Percentiles rank a stretch among this genome's conserved stretches.
Conservation (phyloP, 2,329 filamentous ascomycete genomes). For the Ilyonectria sp. region DNA sequence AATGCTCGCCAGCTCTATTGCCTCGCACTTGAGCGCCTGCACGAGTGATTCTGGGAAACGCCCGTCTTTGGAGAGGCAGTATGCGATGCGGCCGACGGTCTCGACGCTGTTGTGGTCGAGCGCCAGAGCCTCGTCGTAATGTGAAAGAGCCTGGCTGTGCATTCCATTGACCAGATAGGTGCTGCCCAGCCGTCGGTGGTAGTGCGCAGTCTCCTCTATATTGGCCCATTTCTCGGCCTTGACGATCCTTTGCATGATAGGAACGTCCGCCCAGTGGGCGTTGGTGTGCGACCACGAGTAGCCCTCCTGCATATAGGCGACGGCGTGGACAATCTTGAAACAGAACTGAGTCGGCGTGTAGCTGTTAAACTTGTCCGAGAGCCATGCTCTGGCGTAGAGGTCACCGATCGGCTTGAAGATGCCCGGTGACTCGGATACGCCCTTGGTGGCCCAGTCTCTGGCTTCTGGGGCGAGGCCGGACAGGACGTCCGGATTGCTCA, state of each 20-base stretch:
- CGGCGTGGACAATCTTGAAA: constrained; percentile 60
- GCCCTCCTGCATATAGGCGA: constrained; percentile 57
- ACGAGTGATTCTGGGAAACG: constrained; percentile 55
- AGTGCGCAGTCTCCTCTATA: constrained; percentile 54
- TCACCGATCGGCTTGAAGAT: constrained; percentile 57
- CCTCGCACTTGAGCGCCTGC: constrained; percentile 55
- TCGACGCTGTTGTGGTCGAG: constrained; percentile 57
- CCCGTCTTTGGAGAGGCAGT: constrained; percentile 56
- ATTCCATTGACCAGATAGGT: constrained; percentile 57
- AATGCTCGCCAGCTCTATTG: constrained; percentile 52
- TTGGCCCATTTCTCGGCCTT: constrained; percentile 57
- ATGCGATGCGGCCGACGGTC: constrained; percentile 58
- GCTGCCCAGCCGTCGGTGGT: constrained; percentile 57
- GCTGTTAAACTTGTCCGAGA: constrained; percentile 51
- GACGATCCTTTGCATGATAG: constrained; percentile 53
- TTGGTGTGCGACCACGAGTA: constrained; percentile 56
- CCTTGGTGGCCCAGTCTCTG: constrained; percentile 50
- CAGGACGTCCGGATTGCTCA: constrained; percentile 52
- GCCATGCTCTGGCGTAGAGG: constrained; percentile 57
- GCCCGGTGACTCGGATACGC: constrained; percentile 45
- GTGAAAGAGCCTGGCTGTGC: constrained; percentile 52
- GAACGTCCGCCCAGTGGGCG: constrained; percentile 54
- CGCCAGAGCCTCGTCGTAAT: constrained; percentile 55
- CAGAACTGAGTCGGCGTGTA: constrained; percentile 60
- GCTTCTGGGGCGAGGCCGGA: constrained; percentile 49